Percentiles rank a stretch among this genome's conserved stretches.
Evolutionary conservation across 108 stramenopile genomes (phyloP).

Genomic region (Cyclotella distinguenda): DNA sequence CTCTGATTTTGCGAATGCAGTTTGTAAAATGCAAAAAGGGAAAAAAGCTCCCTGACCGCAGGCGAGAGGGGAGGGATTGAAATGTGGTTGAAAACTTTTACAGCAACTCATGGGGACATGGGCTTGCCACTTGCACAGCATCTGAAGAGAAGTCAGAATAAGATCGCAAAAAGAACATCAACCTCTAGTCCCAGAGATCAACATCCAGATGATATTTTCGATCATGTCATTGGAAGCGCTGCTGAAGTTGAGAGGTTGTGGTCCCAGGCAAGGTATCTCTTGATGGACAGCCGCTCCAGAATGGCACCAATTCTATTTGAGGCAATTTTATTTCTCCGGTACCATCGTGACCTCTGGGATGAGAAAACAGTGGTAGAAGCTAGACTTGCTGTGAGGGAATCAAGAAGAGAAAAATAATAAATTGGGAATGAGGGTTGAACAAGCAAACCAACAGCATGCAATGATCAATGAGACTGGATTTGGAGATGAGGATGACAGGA

Average conservation of each 20-base stretch:
- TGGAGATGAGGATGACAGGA: too few species aligned
- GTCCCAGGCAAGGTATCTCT: conserved; percentile 6
- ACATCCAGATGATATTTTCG: background rate
- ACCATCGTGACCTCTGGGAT: background rate
- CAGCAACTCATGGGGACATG: background rate
- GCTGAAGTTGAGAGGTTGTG: conserved; percentile 19
- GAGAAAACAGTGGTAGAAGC: background rate
- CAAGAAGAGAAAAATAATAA: too few species aligned
- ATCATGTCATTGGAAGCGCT: conserved; percentile 14
- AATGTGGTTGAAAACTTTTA: background rate
- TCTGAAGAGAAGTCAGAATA: background rate
- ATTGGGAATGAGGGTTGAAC: too few species aligned
- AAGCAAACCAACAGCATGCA: too few species aligned
- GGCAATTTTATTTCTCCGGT: conserved; percentile 17
- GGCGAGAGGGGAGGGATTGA: background rate
- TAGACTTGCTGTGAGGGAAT: too few species aligned
- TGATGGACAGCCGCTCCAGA: background rate
- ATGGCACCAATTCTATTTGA: conserved; percentile 3
- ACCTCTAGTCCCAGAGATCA: background rate
- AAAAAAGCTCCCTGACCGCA: background rate
- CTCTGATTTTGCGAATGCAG: conserved; percentile 3
- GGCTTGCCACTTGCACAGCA: conserved; percentile 2
- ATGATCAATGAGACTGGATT: too few species aligned
- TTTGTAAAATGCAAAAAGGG: conserved; percentile 6
- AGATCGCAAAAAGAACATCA: background rate